Evolutionary conservation across 1,284 basidiomycete species (phyloP).

Genomic region (Cutaneotrichosporon dermatis): DNA sequence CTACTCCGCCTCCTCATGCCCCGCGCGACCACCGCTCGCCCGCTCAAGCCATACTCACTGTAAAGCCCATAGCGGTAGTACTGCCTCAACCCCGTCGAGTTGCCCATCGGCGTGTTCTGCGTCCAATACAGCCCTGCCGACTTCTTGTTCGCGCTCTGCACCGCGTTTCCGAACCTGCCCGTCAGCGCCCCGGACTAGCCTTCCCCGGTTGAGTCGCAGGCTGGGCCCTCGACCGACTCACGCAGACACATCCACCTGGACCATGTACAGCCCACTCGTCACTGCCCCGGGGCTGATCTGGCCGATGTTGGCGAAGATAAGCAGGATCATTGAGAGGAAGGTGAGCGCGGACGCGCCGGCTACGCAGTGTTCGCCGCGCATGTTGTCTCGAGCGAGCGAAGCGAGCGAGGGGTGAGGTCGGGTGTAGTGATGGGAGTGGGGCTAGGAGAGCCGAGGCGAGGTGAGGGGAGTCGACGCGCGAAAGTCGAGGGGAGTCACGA

Average conservation of each 20-base stretch:
- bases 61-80: conserved; percentile 47
- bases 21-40: too few species aligned
- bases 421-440: too few species aligned
- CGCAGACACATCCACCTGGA: conserved; percentile 42
- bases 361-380: conserved; percentile 47
- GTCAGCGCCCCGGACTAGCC: too few species aligned
- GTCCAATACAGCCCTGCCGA: conserved; percentile 6
- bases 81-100: conserved; percentile 36
- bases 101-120: conserved; percentile 30
- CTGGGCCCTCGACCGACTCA: too few species aligned
- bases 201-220: too few species aligned
- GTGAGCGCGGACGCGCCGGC: conserved; percentile 41
- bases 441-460: neutral
- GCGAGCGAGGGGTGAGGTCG: too few species aligned
- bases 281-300: conserved; percentile 38
- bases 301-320: conserved; percentile 45
- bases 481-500: too few species aligned
- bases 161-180: conserved; percentile 34
- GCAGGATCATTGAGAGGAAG: conserved; percentile 40
- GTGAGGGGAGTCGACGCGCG: neutral
- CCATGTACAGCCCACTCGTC: conserved; percentile 37
- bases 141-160: conserved; percentile 30
- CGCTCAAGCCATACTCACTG: too few species aligned
- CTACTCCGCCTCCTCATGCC: too few species aligned
- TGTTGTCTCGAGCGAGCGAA: conserved; percentile 13